phyloP scores from a whole-genome alignment of 768 basidiomycete genomes.

The Lactarius hengduanensis region DNA sequence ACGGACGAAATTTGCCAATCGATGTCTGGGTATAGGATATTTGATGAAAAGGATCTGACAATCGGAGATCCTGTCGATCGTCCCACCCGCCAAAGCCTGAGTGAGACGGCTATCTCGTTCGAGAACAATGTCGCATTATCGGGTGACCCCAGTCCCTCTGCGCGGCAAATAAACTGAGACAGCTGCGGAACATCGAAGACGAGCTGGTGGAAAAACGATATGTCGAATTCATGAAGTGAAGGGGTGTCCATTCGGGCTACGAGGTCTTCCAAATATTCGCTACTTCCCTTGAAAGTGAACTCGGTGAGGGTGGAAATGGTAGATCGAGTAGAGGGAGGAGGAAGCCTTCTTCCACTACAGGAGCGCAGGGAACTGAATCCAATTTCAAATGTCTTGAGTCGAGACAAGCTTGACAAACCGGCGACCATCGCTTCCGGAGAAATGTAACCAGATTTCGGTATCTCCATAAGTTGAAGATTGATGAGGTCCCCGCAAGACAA shows the following conservation, averaged over 20 bases:
- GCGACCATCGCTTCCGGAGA: neutral
- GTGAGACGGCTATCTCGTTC: neutral
- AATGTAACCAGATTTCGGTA: neutral
- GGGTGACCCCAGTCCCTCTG: neutral
- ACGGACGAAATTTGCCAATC: neutral
- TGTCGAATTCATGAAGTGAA: neutral
- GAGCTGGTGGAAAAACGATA: neutral
- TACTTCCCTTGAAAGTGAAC: neutral
- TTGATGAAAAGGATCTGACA: neutral
- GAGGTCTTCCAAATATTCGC: conserved; percentile 1
- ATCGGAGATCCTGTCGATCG: neutral
- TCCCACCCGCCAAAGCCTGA: neutral
- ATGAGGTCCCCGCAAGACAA: neutral
- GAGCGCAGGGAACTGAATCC: neutral
- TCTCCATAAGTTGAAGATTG: neutral
- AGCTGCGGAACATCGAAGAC: neutral
- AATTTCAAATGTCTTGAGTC: neutral
- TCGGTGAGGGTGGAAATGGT: neutral
- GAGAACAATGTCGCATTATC: neutral
- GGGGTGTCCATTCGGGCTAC: neutral
- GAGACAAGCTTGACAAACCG: neutral
- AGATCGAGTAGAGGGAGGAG: neutral
- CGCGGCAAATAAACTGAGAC: neutral
- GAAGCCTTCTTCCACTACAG: neutral
- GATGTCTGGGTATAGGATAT: neutral